Base-by-base conservation (phyloP, 805 yeast species). In the Ogataea ramenticola region DNA sequence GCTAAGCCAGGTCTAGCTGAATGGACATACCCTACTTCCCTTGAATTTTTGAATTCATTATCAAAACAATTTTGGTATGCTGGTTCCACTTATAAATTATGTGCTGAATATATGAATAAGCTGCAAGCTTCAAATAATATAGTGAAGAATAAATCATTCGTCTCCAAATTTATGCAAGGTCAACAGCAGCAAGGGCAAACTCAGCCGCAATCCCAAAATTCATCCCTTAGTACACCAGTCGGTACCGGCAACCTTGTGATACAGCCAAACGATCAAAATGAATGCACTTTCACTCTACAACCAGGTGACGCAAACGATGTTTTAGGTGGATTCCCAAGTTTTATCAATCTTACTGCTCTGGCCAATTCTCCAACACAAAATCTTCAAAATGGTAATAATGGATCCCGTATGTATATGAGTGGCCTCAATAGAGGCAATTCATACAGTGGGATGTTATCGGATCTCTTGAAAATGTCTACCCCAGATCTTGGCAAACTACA, bases 21-120 rank as follows among this genome's bases (percentile, higher is more conserved):
- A 20, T 51, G 54, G 54, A 41, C 33, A 4, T 51, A 49, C 40
- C 36, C 38, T 17, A 33, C 32, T 7, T 53, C 46, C 14, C 17
- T 51, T 3, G 37, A 40, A 12, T 46, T 49, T 27, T 44, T 51
- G 16, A 37, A 45, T 14, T 35, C 36, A 6, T 24, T 51, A 36
- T 37, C 39, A 15, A 24, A 32, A 20, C 46, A 41, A 19, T 51
- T 39, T 35, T 51, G 54, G 54, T 51, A 51, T 42, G 54, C 54
- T 3, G 44, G 44, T 6, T 45, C 51, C 12, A 50, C 52, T 6
- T 46, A 43, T 21, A 48, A 44, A n/a, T 27, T 51, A 20, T 51
- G 54, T 40, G 39, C 36, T 11, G 54, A 51, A 19, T 51, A 45
- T 34, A 37, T 51, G 32, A 45, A 33, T 10, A 47, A 46, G 19